Percentiles rank a stretch among this genome's conserved stretches.
These are phyloP conservation scores for Lentinula raphanica DNA, from an alignment of 768 basidiomycete species.

Conservation along the genomic window DNA sequence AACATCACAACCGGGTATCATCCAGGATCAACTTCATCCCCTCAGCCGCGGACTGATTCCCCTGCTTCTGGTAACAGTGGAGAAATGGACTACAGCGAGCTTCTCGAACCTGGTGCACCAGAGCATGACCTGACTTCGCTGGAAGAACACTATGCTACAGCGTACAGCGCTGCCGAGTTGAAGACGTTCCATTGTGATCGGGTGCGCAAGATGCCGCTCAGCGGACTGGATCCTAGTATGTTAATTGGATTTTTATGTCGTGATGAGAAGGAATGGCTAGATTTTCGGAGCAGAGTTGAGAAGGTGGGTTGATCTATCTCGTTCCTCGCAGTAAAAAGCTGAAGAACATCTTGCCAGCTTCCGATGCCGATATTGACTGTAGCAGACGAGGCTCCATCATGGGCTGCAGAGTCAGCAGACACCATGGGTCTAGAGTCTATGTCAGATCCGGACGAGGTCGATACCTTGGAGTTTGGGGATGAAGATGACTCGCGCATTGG, in stretches of 20 bases:
- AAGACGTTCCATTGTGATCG: slow-evolving; percentile 96
- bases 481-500: slow-evolving; percentile 17
- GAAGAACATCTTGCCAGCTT: no score
- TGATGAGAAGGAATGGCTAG: slow-evolving; percentile 80
- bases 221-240: slow-evolving; percentile 94
- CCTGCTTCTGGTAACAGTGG: slow-evolving; percentile 7
- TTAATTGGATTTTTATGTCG: slow-evolving; percentile 86
- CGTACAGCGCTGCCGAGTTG: slow-evolving; percentile 70
- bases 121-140: slow-evolving; percentile 33
- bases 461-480: slow-evolving; percentile 40
- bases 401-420: slow-evolving; percentile 74
- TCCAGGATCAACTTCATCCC: slow-evolving; percentile 23
- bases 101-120: slow-evolving; percentile 17
- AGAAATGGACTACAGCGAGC: slow-evolving; percentile 32
- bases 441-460: slow-evolving; percentile 70
- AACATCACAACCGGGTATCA: slow-evolving; percentile 18
- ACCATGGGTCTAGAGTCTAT: slow-evolving; percentile 78
- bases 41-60: slow-evolving; percentile 14
- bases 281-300: slow-evolving; percentile 65
- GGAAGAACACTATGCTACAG: slow-evolving; percentile 61
- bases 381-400: slow-evolving; percentile 82
- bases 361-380: slow-evolving; percentile 78
- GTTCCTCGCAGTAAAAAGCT: no score
- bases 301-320: slow-evolving; percentile 62
- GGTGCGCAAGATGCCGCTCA: slow-evolving; percentile 90